Percentiles rank a stretch among this genome's conserved stretches.
Evolutionary conservation across 2,329 filamentous ascomycete genomes (phyloP).

Genomic region (Colletotrichum filicis): DNA sequence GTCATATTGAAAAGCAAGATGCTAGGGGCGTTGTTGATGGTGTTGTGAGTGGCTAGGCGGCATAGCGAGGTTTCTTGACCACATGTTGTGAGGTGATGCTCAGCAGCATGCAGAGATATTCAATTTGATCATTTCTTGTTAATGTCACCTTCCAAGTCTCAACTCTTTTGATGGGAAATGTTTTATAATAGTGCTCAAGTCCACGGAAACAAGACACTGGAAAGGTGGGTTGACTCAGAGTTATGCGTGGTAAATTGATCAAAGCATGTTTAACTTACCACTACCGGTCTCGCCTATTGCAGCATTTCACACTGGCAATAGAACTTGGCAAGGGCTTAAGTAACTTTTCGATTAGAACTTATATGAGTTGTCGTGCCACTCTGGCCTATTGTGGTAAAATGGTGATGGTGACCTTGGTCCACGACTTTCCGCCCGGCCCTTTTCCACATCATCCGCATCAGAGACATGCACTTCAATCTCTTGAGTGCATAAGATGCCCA

Average conservation of each 20-base stretch:
- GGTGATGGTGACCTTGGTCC: slow-evolving; percentile 16
- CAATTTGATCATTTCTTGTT: no score
- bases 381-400: slow-evolving; percentile 17
- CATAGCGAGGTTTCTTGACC: neutral
- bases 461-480: slow-evolving; percentile 19
- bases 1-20: neutral
- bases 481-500: slow-evolving; percentile 22
- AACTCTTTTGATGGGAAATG: no score
- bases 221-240: no score
- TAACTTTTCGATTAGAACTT: neutral
- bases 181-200: no score
- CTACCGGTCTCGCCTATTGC: no score
- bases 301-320: no score
- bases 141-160: no score
- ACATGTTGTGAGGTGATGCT: neutral
- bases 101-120: neutral
- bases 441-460: neutral
- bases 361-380: slow-evolving; percentile 11
- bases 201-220: no score
- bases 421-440: neutral
- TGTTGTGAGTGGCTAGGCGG: neutral
- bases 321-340: no score
- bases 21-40: neutral
- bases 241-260: no score
- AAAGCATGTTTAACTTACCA: no score